Conservation (phyloP, 805 yeast genomes). For the Metschnikowia lachancei region DNA sequence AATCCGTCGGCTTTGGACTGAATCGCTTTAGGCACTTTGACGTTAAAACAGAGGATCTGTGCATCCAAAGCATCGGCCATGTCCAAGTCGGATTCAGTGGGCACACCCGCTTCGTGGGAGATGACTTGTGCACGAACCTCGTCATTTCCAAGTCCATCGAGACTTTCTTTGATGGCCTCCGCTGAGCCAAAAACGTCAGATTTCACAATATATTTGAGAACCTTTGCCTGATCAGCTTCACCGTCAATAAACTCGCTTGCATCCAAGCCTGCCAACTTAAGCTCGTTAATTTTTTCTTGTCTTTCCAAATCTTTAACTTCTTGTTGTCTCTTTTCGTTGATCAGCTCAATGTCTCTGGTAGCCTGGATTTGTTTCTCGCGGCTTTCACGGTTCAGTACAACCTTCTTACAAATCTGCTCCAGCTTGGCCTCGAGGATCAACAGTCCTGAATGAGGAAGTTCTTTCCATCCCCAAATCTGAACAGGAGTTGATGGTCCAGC, state of each 20-base stretch:
- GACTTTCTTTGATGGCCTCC: slow-evolving; percentile 85
- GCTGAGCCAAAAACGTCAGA: slow-evolving; percentile 94
- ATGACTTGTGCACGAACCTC: slow-evolving; percentile 73
- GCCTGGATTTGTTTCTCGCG: slow-evolving; percentile 54
- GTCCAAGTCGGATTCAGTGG: slow-evolving; percentile 47
- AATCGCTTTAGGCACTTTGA: slow-evolving; percentile 63
- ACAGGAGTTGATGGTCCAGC: slow-evolving; percentile 91
- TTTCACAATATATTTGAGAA: slow-evolving; percentile 61
- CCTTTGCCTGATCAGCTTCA: slow-evolving; percentile 24
- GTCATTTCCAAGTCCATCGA: slow-evolving; percentile 79
- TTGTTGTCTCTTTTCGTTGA: slow-evolving; percentile 65
- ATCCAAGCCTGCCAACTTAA: slow-evolving; percentile 60
- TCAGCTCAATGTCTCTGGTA: slow-evolving; percentile 60
- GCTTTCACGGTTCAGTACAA: slow-evolving; percentile 58
- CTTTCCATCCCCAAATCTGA: slow-evolving; percentile 92
- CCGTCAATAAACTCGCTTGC: slow-evolving; percentile 42
- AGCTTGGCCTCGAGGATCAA: slow-evolving; percentile 69
- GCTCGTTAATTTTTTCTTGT: slow-evolving; percentile 53
- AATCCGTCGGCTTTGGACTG: slow-evolving; percentile 53
- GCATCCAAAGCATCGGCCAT: slow-evolving; percentile 51
- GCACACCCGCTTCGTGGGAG: slow-evolving; percentile 74
- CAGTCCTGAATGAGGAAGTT: slow-evolving; percentile 88
- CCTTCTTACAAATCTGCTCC: slow-evolving; percentile 75
- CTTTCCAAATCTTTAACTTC: slow-evolving; percentile 51
- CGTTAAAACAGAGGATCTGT: slow-evolving; percentile 73